Base-by-base conservation (phyloP, 176 grass and related monocot genomes). In the Typha latifolia region DNA sequence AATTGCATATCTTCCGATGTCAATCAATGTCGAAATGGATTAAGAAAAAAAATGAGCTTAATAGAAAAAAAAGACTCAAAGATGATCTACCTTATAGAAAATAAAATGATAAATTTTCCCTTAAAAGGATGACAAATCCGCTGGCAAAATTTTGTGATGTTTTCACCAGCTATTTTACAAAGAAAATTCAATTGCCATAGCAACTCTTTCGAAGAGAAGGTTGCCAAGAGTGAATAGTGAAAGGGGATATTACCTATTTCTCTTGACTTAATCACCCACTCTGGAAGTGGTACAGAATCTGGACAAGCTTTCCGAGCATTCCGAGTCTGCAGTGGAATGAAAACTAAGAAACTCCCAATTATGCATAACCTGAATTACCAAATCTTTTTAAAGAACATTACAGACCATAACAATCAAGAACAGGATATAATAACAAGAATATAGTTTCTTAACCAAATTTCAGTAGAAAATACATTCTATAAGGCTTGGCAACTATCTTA, bases 291-390 rank as follows among this genome's bases (percentile, higher is more conserved):
- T 80, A 97, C 70, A 16, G 26, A 70, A 74, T 80, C 70, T 48
- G 94, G 94, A 88, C 94, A 97, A 79, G 94, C 89, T 75, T 97
- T 97, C 70, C 89, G 87, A 82, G 94, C 89, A 90, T 90, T 97
- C 59, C 94, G 81, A 73, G 94, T 97, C 94, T 97, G 64, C 49
- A 68, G 68, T 66, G 66, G 18, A 73, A 69, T 61, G 67, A 77
- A 49, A 59, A 59, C 53, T 21, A 59, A 57, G n/a, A 59, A 59
- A 59, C 53, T 59, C 53, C 16, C 20, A 59, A 21, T 14, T 21
- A 59, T 21, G 20, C 53, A 59, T 19, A 21, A 43, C 37, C 37
- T 43, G 37, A 43, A 43, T 43, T 43, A 9, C 9, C 9, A 43
- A 43, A 43, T 10, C 37, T 21, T 19, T 59, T 59, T 19, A 59